Conservation (phyloP, 106 monocot genomes). For the Dioscorea zingiberensis region DNA sequence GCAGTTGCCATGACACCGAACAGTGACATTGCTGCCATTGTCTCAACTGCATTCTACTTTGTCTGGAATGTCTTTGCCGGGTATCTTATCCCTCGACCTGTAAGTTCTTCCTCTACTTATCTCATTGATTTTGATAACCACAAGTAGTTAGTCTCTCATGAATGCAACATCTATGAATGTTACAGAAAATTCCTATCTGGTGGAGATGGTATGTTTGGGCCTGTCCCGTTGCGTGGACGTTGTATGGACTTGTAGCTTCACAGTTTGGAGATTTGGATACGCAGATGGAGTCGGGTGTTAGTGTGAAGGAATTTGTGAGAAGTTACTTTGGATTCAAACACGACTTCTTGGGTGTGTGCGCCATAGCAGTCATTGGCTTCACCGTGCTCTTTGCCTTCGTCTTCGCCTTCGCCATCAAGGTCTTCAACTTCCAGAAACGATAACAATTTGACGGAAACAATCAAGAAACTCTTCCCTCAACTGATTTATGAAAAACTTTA, state of each 20-base stretch:
- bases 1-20: constrained; percentile 81
- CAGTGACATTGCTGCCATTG: constrained; percentile 58
- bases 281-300: constrained; percentile 3
- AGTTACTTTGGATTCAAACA: constrained; percentile 58
- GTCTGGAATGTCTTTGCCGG: constrained; percentile 86
- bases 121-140: neutral
- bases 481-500: no score
- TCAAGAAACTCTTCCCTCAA: no score
- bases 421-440: constrained; percentile 74
- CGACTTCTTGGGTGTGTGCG: constrained; percentile 52
- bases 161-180: neutral
- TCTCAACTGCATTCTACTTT: constrained; percentile 56
- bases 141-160: neutral
- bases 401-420: constrained; percentile 66
- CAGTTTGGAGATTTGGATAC: constrained; percentile 50
- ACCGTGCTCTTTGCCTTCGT: constrained; percentile 52
- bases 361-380: constrained; percentile 47
- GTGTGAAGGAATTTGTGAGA: constrained; percentile 30
- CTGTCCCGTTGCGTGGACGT: constrained; percentile 68
- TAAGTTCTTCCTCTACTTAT: constrained; percentile 18
- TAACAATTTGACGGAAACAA: constrained; percentile 7
- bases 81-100: constrained; percentile 62
- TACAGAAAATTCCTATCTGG: constrained; percentile 85
- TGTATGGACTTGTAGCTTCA: constrained; percentile 68
- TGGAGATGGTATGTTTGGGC: constrained; percentile 92